Evolutionary conservation across 2,329 filamentous ascomycete genomes (phyloP), one percentile per base, ranked within the genome.

Genomic region (Periglandula ipomoeae): DNA sequence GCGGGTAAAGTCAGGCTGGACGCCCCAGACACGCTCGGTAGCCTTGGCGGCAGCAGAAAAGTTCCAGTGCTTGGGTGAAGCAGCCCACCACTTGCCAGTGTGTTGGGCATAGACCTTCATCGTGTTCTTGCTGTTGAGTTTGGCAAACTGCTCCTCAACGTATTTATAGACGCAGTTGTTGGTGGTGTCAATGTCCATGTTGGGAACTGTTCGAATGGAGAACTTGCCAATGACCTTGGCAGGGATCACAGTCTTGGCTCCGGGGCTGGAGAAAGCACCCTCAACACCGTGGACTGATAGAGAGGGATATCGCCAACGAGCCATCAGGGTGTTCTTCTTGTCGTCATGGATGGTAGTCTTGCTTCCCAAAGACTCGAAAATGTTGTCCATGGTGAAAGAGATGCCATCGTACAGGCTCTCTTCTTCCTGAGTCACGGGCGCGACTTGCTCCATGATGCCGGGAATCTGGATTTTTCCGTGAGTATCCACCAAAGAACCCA

Each of bases 151-250:
- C 55, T 86, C 82, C 63, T 91, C 79, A 55, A 97, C 78, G 66
- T 90, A 86, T 66, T 87, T 84, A 72, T 82, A 86, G 39, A 98
- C 91, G 40, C 85, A 76, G 63, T 82, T 78, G 71, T 95, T 94
- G 61, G 95, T 94, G 63, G 84, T 81, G 49, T 89, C 83, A 59
- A 89, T 89, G 65, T 96, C 87, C 93, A 98, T 98, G 72, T 98
- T 82, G 47, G 93, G 93, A 20, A 98, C 93, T 32, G 90, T 97
- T 58, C 93, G 84, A 71, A 98, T 96, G 45, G 88, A 95, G 76
- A 98, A 98, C 74, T 98, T 98, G 70, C 93, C 93, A 61, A 85
- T 87, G 50, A 98, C 93, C 76, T 96, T 96, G 62, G 93, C 91
- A 3, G 93, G 93, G 59, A 98, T 98, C 61, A 98, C 93, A 1